These are phyloP conservation scores for Cucurbita argyrosperma DNA, from an alignment of 306 rosid species.

Conservation along the genomic window DNA sequence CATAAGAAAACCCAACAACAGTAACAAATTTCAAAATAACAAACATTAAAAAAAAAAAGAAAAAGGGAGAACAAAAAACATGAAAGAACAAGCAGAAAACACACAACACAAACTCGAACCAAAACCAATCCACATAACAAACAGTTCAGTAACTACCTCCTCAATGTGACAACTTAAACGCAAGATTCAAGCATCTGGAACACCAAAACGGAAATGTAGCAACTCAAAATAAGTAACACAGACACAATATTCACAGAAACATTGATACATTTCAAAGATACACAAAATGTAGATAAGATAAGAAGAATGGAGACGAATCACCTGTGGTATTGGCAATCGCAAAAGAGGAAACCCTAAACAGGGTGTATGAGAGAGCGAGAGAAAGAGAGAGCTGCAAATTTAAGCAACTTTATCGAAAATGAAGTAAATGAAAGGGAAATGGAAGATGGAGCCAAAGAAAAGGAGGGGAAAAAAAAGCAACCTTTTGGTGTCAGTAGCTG, in stretches of 20 bases:
- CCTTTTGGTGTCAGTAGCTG: background rate
- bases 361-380: background rate
- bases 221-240: background rate
- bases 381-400: background rate
- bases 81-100: background rate
- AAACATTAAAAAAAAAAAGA: background rate
- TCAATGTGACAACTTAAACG: background rate
- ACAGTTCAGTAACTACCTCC: background rate
- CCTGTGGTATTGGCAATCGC: background rate
- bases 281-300: background rate
- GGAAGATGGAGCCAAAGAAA: background rate
- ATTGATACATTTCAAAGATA: background rate
- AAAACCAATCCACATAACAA: background rate
- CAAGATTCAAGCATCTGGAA: constrained; percentile 2
- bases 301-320: background rate
- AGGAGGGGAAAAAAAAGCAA: background rate
- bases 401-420: background rate
- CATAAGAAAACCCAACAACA: background rate
- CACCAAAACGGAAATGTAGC: background rate
- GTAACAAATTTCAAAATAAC: background rate
- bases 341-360: background rate
- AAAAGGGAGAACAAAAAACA: background rate
- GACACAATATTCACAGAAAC: too few species aligned
- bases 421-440: background rate
- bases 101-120: background rate